phyloP scores from a whole-genome alignment of 441 rosid species.

The Lepidium campestre region DNA sequence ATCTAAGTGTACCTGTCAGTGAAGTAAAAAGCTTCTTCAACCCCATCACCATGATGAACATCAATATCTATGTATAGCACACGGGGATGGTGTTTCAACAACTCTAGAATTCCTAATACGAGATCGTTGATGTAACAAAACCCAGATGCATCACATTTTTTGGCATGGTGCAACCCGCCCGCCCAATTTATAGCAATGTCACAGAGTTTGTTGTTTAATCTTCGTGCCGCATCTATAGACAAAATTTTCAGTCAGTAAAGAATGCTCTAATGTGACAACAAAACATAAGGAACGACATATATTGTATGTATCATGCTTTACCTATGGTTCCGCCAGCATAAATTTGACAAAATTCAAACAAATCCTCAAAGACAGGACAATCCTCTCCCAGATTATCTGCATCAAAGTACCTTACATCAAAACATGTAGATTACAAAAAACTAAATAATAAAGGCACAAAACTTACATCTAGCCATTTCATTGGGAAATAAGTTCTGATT shows the following conservation, averaged over 20 bases:
- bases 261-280: not conserved
- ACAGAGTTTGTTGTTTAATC: conserved; percentile 85
- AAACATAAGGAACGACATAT: not conserved
- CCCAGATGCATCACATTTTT: conserved; percentile 96
- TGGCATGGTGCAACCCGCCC: conserved; percentile 97
- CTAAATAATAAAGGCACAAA: not conserved
- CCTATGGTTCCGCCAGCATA: conserved; percentile 99
- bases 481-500: conserved; percentile 54
- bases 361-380: conserved; percentile 93
- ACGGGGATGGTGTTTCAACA: conserved; percentile 85
- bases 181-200: conserved; percentile 99
- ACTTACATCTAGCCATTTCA: conserved; percentile 70
- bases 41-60: conserved; percentile 99
- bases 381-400: conserved; percentile 96
- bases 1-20: conserved; percentile 66
- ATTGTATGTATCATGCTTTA: conserved; percentile 17
- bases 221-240: conserved; percentile 75
- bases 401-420: not conserved
- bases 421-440: not conserved
- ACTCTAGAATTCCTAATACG: conserved; percentile 91
- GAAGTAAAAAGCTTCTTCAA: conserved; percentile 97
- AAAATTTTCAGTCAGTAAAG: not conserved
- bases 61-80: conserved; percentile 91
- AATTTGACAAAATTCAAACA: conserved; percentile 95
- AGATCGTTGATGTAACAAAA: conserved; percentile 97